Percentiles rank a stretch among this genome's conserved stretches.
Evolutionary conservation across 371 early-diverging fungal species (phyloP).

Genomic region (Modicella reniformis): DNA sequence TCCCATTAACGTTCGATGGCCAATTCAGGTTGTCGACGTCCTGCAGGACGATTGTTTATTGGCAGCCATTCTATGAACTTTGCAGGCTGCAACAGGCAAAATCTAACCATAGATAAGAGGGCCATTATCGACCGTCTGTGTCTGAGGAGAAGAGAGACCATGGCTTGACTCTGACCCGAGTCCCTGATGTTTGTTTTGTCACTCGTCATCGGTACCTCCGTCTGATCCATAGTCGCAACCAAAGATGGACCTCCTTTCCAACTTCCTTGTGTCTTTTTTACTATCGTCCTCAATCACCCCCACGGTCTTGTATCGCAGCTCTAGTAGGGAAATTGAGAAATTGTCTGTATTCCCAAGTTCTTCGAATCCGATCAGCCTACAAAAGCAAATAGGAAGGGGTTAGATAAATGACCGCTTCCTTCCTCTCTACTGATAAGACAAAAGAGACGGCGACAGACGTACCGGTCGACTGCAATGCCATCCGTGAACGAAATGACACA

Average conservation of each 20-base stretch:
- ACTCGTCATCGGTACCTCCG: constrained; percentile 48
- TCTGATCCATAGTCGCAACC: constrained; percentile 46
- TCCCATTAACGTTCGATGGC: no score
- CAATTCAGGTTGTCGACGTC: no score
- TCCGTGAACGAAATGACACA: constrained; percentile 87
- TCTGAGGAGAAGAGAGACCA: not conserved
- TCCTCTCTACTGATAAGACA: constrained; percentile 17
- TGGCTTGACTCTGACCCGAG: not conserved
- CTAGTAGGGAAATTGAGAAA: constrained; percentile 83
- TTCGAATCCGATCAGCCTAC: constrained; percentile 93
- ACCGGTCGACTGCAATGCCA: constrained; percentile 78
- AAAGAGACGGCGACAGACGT: constrained; percentile 7
- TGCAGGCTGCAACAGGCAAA: no score
- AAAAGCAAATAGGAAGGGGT: constrained; percentile 6
- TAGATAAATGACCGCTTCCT: constrained; percentile 4
- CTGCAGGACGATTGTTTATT: no score
- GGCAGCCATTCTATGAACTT: no score
- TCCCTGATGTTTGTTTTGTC: not conserved
- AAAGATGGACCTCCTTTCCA: constrained; percentile 48
- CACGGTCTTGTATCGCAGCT: constrained; percentile 70
- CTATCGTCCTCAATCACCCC: constrained; percentile 51
- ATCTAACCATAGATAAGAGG: no score
- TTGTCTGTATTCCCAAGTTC: constrained; percentile 89
- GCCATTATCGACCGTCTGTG: not conserved
- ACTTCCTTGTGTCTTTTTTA: constrained; percentile 33